Evolutionary conservation across 225 moss, liverwort and hornwort species (phyloP).

Genomic region (Physcomitrium patens): DNA sequence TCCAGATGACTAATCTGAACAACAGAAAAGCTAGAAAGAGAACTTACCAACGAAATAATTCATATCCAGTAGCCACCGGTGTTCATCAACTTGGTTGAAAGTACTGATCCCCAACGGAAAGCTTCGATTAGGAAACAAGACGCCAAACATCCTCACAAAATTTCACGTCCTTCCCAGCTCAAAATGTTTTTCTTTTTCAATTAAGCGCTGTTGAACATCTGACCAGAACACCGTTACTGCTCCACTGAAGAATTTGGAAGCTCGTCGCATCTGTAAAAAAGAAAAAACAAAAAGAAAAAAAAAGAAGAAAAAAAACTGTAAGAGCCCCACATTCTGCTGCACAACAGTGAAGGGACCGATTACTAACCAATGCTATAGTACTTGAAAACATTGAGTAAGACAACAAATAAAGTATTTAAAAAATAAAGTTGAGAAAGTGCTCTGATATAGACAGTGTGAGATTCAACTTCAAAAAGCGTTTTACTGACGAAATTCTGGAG

Average conservation of each 20-base stretch:
- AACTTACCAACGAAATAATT: slow-evolving; percentile 45
- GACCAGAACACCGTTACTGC: not conserved
- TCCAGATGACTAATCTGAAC: not conserved
- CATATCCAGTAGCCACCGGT: slow-evolving; percentile 51
- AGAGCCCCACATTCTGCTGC: not conserved
- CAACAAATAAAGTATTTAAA: not conserved
- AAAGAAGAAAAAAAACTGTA: not conserved
- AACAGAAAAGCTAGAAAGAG: not conserved
- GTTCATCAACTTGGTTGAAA: slow-evolving; percentile 50
- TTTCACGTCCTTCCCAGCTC: slow-evolving; percentile 1
- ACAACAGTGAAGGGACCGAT: not conserved
- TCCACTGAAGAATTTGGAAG: not conserved
- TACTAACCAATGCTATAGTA: not conserved
- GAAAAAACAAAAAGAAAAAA: no score
- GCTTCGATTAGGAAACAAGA: slow-evolving; percentile 49
- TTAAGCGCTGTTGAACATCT: slow-evolving; percentile 4
- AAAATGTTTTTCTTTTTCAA: not conserved
- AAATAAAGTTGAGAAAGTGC: not conserved
- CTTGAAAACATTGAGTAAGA: not conserved
- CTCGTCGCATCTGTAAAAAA: slow-evolving; percentile 14
- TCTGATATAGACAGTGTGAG: not conserved
- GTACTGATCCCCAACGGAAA: slow-evolving; percentile 45
- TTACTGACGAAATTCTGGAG: not conserved
- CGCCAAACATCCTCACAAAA: slow-evolving; percentile 38
- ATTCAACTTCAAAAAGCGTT: no score